A percentile compares a stretch with the other conserved stretches of the same genome.
phyloP scores from a whole-genome alignment of 441 rosid species.

The Erodium trifolium region DNA sequence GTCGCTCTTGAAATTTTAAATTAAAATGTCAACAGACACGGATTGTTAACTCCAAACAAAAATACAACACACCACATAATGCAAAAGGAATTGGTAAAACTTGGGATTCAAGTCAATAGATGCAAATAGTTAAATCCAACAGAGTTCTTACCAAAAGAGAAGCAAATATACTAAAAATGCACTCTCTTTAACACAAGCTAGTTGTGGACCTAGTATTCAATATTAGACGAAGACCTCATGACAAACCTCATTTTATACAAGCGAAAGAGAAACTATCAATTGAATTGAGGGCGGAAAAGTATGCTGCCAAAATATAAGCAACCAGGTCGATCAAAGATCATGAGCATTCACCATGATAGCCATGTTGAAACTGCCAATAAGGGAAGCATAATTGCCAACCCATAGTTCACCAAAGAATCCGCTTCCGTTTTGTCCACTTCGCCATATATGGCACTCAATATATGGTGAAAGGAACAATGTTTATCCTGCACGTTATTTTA shows the following conservation, averaged over 20 bases:
- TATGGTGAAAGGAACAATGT: constrained; percentile 26
- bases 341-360: constrained; percentile 28
- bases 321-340: not conserved
- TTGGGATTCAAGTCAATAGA: no score
- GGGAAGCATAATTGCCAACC: constrained; percentile 49
- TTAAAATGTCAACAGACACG: no score
- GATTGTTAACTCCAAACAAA: not conserved
- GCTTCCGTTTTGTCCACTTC: constrained; percentile 29
- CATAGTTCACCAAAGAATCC: constrained; percentile 51
- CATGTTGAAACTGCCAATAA: constrained; percentile 38
- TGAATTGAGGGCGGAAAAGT: not conserved
- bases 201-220: not conserved
- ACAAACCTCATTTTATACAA: not conserved
- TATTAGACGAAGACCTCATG: not conserved
- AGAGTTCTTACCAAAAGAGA: not conserved
- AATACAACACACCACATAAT: not conserved
- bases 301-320: not conserved
- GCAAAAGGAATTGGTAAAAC: no score
- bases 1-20: no score
- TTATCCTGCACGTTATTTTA: constrained; percentile 34
- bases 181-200: not conserved
- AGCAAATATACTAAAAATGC: not conserved
- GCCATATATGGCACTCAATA: no score
- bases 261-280: not conserved
- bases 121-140: not conserved